Conservation (phyloP, 192 early-diverging fungal genomes). For the Podila clonocystis region DNA sequence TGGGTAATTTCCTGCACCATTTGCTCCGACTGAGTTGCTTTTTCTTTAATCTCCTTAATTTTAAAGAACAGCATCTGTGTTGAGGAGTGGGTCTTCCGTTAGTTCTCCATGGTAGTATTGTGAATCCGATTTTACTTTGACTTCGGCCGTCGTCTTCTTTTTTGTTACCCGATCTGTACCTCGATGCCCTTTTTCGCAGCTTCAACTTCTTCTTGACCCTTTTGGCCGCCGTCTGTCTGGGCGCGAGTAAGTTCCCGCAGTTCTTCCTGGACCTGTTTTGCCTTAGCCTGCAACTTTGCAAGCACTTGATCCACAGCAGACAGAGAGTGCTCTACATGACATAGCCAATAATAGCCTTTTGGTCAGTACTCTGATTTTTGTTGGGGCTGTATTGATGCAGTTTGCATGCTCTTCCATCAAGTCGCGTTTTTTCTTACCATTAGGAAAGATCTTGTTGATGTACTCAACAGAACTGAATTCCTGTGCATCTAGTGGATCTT, state of each 20-base stretch:
- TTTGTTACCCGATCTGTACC: conserved; percentile 51
- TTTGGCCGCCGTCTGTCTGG: conserved; percentile 70
- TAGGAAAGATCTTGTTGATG: conserved; percentile 84
- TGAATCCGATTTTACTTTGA: neutral
- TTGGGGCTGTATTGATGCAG: neutral
- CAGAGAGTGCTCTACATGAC: conserved; percentile 68
- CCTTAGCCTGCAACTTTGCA: conserved; percentile 66
- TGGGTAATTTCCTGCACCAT: conserved; percentile 95
- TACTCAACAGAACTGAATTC: conserved; percentile 81
- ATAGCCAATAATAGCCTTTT: neutral
- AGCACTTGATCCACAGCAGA: conserved; percentile 71
- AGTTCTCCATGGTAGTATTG: neutral
- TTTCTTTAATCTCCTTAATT: conserved; percentile 86
- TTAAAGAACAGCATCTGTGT: conserved; percentile 77
- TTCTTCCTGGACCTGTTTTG: conserved; percentile 68
- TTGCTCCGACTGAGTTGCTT: conserved; percentile 85
- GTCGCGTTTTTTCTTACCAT: conserved; percentile 57
- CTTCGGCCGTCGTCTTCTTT: neutral
- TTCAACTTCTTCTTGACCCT: conserved; percentile 71
- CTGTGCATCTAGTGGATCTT: conserved; percentile 72
- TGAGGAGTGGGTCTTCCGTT: neutral
- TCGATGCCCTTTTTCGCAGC: conserved; percentile 80
- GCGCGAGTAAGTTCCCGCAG: conserved; percentile 76
- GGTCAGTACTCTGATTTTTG: neutral
- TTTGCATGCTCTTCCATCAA: neutral